Base-by-base conservation (phyloP, 2,329 filamentous ascomycete species). In the Aspergillaceae sp. region DNA sequence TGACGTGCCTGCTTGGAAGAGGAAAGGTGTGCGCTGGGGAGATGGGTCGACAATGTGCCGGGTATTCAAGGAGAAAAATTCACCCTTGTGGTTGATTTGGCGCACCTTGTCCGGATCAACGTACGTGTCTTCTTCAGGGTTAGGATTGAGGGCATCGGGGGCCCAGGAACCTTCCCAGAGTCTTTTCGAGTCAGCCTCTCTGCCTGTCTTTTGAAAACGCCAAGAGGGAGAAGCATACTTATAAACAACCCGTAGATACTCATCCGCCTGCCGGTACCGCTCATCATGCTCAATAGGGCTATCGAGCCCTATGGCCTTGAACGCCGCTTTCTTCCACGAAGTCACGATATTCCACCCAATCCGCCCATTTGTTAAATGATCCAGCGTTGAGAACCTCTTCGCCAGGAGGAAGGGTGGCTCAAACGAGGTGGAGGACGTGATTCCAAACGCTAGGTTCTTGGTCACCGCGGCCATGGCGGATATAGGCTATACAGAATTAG, bases 281-380 rank as follows among this genome's bases (percentile, higher is more conserved):
- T 82, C 73, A 37, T 83, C 80, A 51, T 83, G 80, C 46, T 79
- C 74, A 30, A 79, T 76, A 0, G 75, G 75, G 3, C 62, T 74
- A 8, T 80, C 74, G 2, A 81, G 57, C 0, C 79, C 79, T 45
- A 83, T 80, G 0, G 78, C 78, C 55, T 82, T 80, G 60, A 80
- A 80, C 0, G 79, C 79, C 0, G 76, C 72, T 55, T 82, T 82
- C 57, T 79, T 79, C 72, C 76, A 82, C 1, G 70, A 74, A 0
- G 80, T 83, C 0, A 85, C 81, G 19, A 84, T 82, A 50, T 84
- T 84, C 81, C 80, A 83, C 0, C 78, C 80, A 32, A 83, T 72
- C 0, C 80, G 69, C 0, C 80, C 80, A 3, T 73, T 67, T 0
- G 80, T 83, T 38, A 84, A 66, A 58, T 83, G 79, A 48, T 83